phyloP scores from a whole-genome alignment of 179 eudicot genomes.

The Spinacia oleracea region DNA sequence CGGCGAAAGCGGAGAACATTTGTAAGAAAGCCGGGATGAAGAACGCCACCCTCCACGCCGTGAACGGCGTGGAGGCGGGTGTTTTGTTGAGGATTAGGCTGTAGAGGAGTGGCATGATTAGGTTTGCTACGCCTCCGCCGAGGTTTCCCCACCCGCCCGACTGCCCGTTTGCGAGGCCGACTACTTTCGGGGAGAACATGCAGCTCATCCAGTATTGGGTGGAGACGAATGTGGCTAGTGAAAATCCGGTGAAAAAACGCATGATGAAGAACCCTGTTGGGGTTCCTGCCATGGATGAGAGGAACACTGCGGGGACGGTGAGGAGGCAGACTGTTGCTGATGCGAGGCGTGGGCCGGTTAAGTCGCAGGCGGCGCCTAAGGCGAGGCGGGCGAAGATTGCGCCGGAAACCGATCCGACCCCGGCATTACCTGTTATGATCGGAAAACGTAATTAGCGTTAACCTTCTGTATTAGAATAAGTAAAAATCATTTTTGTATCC shows the following conservation, averaged over 20 bases:
- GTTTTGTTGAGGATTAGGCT: conserved; percentile 29
- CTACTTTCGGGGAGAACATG: conserved; percentile 59
- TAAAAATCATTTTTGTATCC: too few relatives aligned
- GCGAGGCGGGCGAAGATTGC: conserved; percentile 66
- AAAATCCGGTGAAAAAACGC: conserved; percentile 78
- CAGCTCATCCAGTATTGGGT: conserved; percentile 96
- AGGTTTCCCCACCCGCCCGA: conserved; percentile 93
- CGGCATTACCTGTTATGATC: too few relatives aligned
- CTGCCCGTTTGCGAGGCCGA: conserved; percentile 76
- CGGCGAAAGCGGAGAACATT: conserved; percentile 50
- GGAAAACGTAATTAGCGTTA: too few relatives aligned
- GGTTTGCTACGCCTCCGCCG: conserved; percentile 83
- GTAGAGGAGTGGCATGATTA: conserved; percentile 76
- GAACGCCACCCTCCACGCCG: conserved; percentile 80
- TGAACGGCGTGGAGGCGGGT: conserved; percentile 41
- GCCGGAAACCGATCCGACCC: conserved; percentile 85
- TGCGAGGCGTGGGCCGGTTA: conserved; percentile 71
- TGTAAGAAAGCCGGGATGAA: conserved; percentile 69
- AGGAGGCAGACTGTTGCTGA: conserved; percentile 57
- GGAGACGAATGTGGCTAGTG: conserved; percentile 83
- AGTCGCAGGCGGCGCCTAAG: conserved; percentile 80
- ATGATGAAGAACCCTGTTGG: conserved; percentile 46
- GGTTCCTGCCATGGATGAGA: conserved; percentile 36
- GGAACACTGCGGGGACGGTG: conserved; percentile 71
- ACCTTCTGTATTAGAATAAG: too few relatives aligned